Base-by-base conservation (phyloP, 2,329 filamentous ascomycete species). In the Cercospora sp. region DNA sequence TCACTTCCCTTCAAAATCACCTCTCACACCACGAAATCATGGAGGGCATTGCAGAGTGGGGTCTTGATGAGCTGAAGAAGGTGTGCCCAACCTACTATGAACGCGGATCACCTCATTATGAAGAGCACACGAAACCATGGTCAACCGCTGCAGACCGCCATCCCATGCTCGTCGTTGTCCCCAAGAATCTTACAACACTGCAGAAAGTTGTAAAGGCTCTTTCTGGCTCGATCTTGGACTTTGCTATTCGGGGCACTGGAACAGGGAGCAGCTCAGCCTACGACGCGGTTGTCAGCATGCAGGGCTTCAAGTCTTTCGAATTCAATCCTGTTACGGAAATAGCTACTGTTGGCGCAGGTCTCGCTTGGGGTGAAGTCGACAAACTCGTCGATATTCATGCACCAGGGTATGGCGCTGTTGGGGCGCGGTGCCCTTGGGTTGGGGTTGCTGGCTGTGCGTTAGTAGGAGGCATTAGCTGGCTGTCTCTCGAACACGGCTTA, bases 361-460 rank as follows among this genome's bases (percentile, higher is more conserved):
- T 78, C 58, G 70, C 73, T 16, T 83, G 81, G 80, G 72, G 75
- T 5, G 75, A 80, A 26, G 75, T 79, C 6, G 79, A 82, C 66
- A 64, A 64, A 5, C 75, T 79, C 42, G 73, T 82, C 66, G 78
- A 78, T 60, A 71, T 76, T 20, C 65, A 68, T 3, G 78, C 78
- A 5, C 75, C 77, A 1, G 79, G 75, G 0, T 81, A 78, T 67
- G 75, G 75, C 72, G 76, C 79, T 23, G 74, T 81, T 1, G 75
- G 77, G 3, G 77, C 79, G 1, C 72, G 80, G 28, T 79, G 77
- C 30, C 77, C 77, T 1, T 80, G 75, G 70, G 77, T 83, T 8
- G 80, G 81, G 5, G 80, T 82, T 2, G 76, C 76, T 5, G 81
- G 80, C 1, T 75, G 76, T 3, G 77, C 78, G 5, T 71, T 81